phyloP scores from a whole-genome alignment of 208 protist species.

The Leishmania tropica region DNA sequence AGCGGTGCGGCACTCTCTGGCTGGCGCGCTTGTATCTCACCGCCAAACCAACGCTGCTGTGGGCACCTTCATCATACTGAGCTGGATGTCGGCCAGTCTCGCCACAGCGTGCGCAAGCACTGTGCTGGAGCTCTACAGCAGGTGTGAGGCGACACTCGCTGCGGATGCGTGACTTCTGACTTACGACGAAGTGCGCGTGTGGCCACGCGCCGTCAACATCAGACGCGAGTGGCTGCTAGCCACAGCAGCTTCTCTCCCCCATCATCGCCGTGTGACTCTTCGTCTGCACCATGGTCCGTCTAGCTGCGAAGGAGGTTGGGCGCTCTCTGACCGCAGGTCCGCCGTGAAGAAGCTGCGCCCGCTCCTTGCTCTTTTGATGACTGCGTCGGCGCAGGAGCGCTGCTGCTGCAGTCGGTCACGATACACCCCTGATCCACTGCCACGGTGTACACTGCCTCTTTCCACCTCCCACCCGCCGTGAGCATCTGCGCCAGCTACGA shows the following conservation, averaged over 20 bases:
- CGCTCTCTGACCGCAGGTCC: not conserved
- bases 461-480: not conserved
- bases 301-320: not conserved
- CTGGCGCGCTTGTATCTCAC: not conserved
- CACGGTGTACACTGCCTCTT: not conserved
- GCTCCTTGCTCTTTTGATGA: no score
- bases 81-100: slow-evolving; percentile 6
- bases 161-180: not conserved
- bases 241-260: not conserved
- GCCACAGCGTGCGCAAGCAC: not conserved
- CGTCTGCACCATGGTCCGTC: not conserved
- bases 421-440: not conserved
- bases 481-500: not conserved
- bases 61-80: slow-evolving; percentile 3
- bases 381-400: not conserved
- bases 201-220: not conserved
- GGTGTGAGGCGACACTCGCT: slow-evolving; percentile 8
- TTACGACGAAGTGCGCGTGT: not conserved
- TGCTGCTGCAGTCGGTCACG: not conserved
- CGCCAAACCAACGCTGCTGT: not conserved
- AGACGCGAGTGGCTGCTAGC: not conserved
- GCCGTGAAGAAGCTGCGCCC: not conserved
- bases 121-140: slow-evolving; percentile 12
- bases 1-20: not conserved
- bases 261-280: not conserved